A percentile compares a stretch with the other conserved stretches of the same genome.
phyloP scores from a whole-genome alignment of 2,329 filamentous ascomycete genomes.

The Xylariaceae sp. region DNA sequence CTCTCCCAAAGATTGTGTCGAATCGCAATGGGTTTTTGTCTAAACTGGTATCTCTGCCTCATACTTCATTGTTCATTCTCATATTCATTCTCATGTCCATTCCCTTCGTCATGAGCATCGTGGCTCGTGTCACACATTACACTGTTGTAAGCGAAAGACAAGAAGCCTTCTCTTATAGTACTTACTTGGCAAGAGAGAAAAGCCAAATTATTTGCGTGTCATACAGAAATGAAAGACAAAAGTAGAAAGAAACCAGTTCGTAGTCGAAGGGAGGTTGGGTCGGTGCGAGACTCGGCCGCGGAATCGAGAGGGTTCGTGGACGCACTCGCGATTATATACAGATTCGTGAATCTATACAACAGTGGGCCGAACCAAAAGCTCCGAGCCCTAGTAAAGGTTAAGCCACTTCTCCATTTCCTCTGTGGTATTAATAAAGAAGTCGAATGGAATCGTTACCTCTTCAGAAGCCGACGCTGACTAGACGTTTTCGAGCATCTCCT shows the following conservation, averaged over 20 bases:
- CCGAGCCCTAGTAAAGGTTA: background rate
- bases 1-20: too few species aligned
- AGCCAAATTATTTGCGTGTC: background rate
- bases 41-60: background rate
- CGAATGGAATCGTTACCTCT: background rate
- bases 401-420: background rate
- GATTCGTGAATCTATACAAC: background rate
- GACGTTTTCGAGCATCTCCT: slow-evolving; percentile 14
- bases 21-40: too few species aligned
- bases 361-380: background rate
- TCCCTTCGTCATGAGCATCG: slow-evolving; percentile 1
- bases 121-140: background rate
- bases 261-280: background rate
- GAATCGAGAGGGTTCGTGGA: background rate
- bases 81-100: background rate
- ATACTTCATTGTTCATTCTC: background rate
- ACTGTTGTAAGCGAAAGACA: background rate
- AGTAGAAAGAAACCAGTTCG: background rate
- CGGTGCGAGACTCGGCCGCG: background rate
- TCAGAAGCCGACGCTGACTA: slow-evolving; percentile 18
- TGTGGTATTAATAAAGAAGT: too few species aligned
- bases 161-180: background rate
- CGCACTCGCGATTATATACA: background rate
- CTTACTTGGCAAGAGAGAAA: background rate
- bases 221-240: background rate